Percentiles rank a stretch among this genome's conserved stretches.
phyloP scores from a whole-genome alignment of 768 basidiomycete genomes.

The Lepiota venenata region DNA sequence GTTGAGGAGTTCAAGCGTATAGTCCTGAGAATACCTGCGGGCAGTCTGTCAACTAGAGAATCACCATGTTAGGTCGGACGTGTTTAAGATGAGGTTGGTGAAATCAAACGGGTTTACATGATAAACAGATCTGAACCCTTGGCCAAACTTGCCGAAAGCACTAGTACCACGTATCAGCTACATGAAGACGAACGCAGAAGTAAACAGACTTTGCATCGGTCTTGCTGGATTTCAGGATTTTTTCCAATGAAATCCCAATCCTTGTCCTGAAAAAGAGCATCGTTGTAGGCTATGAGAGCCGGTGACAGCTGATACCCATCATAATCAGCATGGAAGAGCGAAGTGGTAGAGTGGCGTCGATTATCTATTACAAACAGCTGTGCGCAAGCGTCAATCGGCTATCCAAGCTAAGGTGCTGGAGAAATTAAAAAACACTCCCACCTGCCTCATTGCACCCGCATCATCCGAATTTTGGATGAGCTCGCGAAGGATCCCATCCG shows the following conservation, averaged over 20 bases:
- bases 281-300: conserved; percentile 42
- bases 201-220: conserved; percentile 35
- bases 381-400: not conserved
- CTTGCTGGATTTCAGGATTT: conserved; percentile 43
- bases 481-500: conserved; percentile 40
- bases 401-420: not conserved
- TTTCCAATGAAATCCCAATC: conserved; percentile 43
- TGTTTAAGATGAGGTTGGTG: not conserved
- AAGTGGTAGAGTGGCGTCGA: conserved; percentile 22
- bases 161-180: conserved; percentile 21
- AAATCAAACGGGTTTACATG: conserved; percentile 30
- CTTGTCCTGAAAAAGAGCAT: conserved; percentile 31
- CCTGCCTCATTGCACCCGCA: conserved; percentile 39
- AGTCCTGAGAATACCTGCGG: conserved; percentile 44
- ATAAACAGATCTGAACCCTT: conserved; percentile 46
- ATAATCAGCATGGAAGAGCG: conserved; percentile 23
- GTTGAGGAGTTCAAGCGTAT: conserved; percentile 36
- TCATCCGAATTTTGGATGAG: conserved; percentile 48
- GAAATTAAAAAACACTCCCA: conserved; percentile 13
- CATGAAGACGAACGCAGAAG: not conserved
- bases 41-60: conserved; percentile 39
- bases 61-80: not conserved
- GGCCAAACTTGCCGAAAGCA: conserved; percentile 48
- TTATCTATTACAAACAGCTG: conserved; percentile 40
- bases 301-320: conserved; percentile 31